Percentiles rank a stretch among this genome's conserved stretches.
Conservation (phyloP, 139 green algal genomes). For the Astrephomene gubernaculifera region DNA sequence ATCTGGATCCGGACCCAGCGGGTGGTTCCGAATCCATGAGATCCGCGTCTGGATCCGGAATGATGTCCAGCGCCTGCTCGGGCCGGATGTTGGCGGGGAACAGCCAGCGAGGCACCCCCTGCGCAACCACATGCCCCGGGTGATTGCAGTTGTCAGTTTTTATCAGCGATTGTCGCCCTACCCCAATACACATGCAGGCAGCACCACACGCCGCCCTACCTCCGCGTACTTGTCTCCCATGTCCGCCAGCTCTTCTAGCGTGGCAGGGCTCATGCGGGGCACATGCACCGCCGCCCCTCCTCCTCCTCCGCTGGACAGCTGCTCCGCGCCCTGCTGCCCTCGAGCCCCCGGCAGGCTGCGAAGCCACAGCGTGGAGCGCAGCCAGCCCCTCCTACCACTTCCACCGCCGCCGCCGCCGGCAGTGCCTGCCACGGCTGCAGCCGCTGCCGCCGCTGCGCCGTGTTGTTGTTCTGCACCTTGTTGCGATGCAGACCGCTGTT, state of each 20-base stretch:
- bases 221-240: conserved; percentile 30
- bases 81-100: conserved; percentile 32
- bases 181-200: not conserved
- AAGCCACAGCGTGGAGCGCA: conserved; percentile 16
- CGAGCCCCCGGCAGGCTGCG: not conserved
- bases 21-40: too few species aligned
- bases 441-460: not conserved
- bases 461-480: not conserved
- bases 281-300: not conserved
- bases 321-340: not conserved
- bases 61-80: conserved; percentile 24
- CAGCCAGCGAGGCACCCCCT: conserved; percentile 32
- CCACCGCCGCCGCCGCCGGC: too few species aligned
- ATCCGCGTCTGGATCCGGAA: conserved; percentile 6
- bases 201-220: not conserved
- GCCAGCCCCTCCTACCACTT: not conserved
- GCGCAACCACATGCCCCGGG: too few species aligned
- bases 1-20: too few species aligned
- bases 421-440: not conserved
- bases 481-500: not conserved
- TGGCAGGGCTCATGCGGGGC: conserved; percentile 66
- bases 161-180: too few species aligned
- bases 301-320: not conserved
- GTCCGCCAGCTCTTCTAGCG: conserved; percentile 75
- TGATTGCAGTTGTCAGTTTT: too few species aligned